Evolutionary conservation across 2,329 filamentous ascomycete genomes (phyloP).

Genomic region (Trichoderma endophyticum): DNA sequence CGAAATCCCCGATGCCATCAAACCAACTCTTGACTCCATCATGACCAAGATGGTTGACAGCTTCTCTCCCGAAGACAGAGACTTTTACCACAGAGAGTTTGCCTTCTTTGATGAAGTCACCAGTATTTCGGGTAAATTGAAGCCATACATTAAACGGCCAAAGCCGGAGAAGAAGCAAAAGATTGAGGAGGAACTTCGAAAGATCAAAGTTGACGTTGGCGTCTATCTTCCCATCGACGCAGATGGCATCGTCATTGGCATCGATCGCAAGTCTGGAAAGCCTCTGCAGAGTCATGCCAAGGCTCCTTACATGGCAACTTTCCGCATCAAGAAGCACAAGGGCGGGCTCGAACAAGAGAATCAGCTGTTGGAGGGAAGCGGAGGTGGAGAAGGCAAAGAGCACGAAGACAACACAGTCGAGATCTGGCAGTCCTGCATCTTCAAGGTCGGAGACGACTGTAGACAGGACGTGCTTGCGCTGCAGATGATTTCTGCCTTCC

Average conservation of each 20-base stretch:
- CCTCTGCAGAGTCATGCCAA: slow-evolving; percentile 97
- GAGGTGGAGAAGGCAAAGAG: slow-evolving; percentile 36
- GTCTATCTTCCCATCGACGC: slow-evolving; percentile 97
- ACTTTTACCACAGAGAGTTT: slow-evolving; percentile 93
- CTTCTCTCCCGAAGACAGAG: slow-evolving; percentile 74
- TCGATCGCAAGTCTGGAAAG: slow-evolving; percentile 96
- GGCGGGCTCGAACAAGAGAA: slow-evolving; percentile 50
- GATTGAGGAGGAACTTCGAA: slow-evolving; percentile 96
- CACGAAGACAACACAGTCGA: slow-evolving; percentile 65
- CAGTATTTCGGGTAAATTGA: slow-evolving; percentile 89
- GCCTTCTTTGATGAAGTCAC: slow-evolving; percentile 98
- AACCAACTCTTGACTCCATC: slow-evolving; percentile 88
- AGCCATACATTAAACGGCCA: slow-evolving; percentile 83
- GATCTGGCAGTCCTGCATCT: slow-evolving; percentile 99
- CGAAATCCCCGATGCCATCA: slow-evolving; percentile 82
- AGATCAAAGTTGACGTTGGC: slow-evolving; percentile 94
- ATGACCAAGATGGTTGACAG: slow-evolving; percentile 78
- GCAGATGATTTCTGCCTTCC: slow-evolving; percentile 97
- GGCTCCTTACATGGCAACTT: slow-evolving; percentile 98
- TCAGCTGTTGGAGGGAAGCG: slow-evolving; percentile 47
- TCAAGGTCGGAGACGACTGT: slow-evolving; percentile 99
- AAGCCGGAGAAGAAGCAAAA: slow-evolving; percentile 99
- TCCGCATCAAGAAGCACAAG: slow-evolving; percentile 85
- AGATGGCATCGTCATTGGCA: slow-evolving; percentile 94
- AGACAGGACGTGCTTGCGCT: slow-evolving; percentile 94